Percentiles rank a stretch among this genome's conserved stretches.
Evolutionary conservation across 306 rosid genomes (phyloP).

Genomic region (Lablab purpureus): DNA sequence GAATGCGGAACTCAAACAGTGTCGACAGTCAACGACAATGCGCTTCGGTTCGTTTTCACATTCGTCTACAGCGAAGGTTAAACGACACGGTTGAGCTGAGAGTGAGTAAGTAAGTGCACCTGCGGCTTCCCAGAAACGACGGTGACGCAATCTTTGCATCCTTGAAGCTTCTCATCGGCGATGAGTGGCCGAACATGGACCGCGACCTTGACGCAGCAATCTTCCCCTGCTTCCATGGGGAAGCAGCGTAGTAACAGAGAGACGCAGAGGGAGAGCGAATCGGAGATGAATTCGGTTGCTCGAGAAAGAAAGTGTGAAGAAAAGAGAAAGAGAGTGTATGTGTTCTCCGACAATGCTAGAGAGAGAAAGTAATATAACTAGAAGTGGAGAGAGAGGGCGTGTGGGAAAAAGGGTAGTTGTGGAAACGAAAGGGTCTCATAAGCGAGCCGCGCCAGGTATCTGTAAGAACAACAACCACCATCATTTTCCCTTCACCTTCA

Average conservation of each 20-base stretch:
- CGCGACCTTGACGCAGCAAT: constrained; percentile 96
- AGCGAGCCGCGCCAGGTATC: constrained; percentile 48
- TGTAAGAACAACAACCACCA: constrained; percentile 61
- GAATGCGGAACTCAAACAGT: constrained; percentile 18
- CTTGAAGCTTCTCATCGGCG: constrained; percentile 95
- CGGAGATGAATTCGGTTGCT: constrained; percentile 7
- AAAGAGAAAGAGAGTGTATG: not conserved
- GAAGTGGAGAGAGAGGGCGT: constrained; percentile 38
- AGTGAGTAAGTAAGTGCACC: constrained; percentile 60
- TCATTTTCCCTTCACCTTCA: constrained; percentile 66
- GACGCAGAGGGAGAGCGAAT: not conserved
- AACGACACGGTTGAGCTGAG: constrained; percentile 37
- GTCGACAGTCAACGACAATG: constrained; percentile 44
- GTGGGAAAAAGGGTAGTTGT: constrained; percentile 51
- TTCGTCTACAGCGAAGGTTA: not conserved
- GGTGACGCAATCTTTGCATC: constrained; percentile 97
- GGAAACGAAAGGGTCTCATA: constrained; percentile 45
- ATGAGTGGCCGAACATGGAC: constrained; percentile 96
- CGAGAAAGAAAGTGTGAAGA: not conserved
- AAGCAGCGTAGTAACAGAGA: constrained; percentile 41
- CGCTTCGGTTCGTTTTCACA: constrained; percentile 20
- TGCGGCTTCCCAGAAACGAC: constrained; percentile 93
- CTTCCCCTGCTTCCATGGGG: constrained; percentile 89
- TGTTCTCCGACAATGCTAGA: constrained; percentile 44
- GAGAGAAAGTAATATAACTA: constrained; percentile 54